Evolutionary conservation across 1,284 basidiomycete species (phyloP).

Genomic region (Irpex lacteus): DNA sequence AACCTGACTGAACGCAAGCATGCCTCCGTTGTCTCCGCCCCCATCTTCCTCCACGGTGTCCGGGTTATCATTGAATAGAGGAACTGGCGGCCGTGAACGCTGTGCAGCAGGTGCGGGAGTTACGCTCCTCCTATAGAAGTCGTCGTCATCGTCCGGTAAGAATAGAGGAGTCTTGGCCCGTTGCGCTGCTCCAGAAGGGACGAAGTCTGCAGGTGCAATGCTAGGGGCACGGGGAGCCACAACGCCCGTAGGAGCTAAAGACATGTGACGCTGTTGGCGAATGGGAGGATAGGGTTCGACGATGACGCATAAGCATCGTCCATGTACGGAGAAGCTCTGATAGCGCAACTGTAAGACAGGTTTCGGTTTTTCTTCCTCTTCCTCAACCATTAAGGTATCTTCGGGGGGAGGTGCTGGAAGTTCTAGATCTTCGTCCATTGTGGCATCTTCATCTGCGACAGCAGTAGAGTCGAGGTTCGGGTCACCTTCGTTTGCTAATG

Average conservation of each 20-base stretch:
- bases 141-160: slow-evolving; percentile 51
- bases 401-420: slow-evolving; percentile 12
- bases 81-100: slow-evolving; percentile 37
- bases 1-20: slow-evolving; percentile 75
- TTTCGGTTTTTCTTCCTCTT: slow-evolving; percentile 70
- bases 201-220: slow-evolving; percentile 32
- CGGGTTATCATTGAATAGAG: slow-evolving; percentile 40
- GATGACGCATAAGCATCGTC: slow-evolving; percentile 71
- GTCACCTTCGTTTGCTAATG: slow-evolving; percentile 10
- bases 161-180: slow-evolving; percentile 59
- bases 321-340: slow-evolving; percentile 63
- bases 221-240: slow-evolving; percentile 30
- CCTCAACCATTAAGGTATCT: slow-evolving; percentile 32
- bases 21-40: slow-evolving; percentile 47
- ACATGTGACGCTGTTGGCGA: slow-evolving; percentile 35
- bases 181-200: slow-evolving; percentile 20
- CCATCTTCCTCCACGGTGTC: slow-evolving; percentile 34
- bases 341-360: slow-evolving; percentile 63
- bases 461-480: neutral
- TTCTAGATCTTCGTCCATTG: slow-evolving; percentile 22
- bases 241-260: slow-evolving; percentile 27
- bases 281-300: slow-evolving; percentile 73
- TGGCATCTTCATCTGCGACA: neutral
- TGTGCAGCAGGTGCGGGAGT: slow-evolving; percentile 35
- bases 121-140: slow-evolving; percentile 22